These are phyloP conservation scores for Cryptococcus sp. DNA, from an alignment of 1,284 basidiomycete genomes.

Conservation along the genomic window DNA sequence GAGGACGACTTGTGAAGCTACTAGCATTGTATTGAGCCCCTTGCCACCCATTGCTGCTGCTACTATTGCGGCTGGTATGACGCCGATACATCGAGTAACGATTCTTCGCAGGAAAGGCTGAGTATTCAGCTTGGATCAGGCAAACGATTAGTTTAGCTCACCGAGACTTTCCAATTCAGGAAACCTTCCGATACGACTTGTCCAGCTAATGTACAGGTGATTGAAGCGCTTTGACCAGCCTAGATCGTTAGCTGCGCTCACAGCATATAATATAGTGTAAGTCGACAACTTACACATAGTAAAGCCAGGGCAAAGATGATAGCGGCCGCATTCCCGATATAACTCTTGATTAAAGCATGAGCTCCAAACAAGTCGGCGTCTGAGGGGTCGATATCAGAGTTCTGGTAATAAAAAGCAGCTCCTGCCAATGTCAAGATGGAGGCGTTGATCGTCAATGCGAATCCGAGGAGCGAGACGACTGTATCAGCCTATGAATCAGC, in stretches of 20 bases:
- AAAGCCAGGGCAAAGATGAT: slow-evolving; percentile 81
- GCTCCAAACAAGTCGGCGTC: slow-evolving; percentile 78
- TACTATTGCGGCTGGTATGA: slow-evolving; percentile 81
- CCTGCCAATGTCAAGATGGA: slow-evolving; percentile 59
- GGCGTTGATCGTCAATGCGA: slow-evolving; percentile 83
- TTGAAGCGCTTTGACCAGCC: slow-evolving; percentile 85
- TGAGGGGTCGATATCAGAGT: slow-evolving; percentile 23
- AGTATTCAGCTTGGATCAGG: background rate
- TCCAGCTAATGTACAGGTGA: slow-evolving; percentile 89
- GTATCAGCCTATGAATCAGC: slow-evolving; percentile 37
- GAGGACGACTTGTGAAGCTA: slow-evolving; percentile 82
- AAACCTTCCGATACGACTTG: slow-evolving; percentile 92
- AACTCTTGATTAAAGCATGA: slow-evolving; percentile 62
- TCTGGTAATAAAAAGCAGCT: slow-evolving; percentile 67
- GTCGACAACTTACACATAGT: slow-evolving; percentile 52
- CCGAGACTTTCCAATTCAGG: slow-evolving; percentile 80
- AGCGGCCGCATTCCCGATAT: slow-evolving; percentile 69
- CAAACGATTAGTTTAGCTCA: slow-evolving; percentile 45
- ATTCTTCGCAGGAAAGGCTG: slow-evolving; percentile 76
- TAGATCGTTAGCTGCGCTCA: slow-evolving; percentile 5
- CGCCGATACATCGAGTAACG: slow-evolving; percentile 74
- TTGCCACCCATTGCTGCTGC: slow-evolving; percentile 67
- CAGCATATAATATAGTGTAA: too few species aligned
- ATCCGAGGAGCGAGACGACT: slow-evolving; percentile 59
- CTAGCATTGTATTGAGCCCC: slow-evolving; percentile 77